A percentile compares a stretch with the other conserved stretches of the same genome.
These are phyloP conservation scores for Metschnikowia corniflorae DNA, from an alignment of 805 yeast genomes.

Conservation along the genomic window DNA sequence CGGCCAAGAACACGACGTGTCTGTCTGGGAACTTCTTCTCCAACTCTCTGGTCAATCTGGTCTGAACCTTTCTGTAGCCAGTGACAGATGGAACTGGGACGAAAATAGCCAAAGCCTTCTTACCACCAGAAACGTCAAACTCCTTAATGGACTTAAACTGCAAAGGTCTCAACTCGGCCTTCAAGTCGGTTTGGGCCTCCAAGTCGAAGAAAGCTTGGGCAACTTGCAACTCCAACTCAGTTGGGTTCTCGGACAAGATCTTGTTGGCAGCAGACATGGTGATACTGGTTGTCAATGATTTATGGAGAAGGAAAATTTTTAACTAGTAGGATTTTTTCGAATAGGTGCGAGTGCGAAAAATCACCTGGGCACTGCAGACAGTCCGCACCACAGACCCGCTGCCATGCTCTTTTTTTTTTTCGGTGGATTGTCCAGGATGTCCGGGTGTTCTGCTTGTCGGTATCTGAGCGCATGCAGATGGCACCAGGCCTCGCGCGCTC, in stretches of 20 bases:
- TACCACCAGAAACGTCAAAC: constrained; percentile 96
- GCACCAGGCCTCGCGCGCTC: not conserved
- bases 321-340: constrained; percentile 9
- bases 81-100: constrained; percentile 94
- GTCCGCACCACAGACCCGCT: constrained; percentile 5
- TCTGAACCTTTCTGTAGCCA: constrained; percentile 96
- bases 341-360: constrained; percentile 15
- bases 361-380: constrained; percentile 12
- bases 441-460: not conserved
- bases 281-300: constrained; percentile 17
- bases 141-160: constrained; percentile 98
- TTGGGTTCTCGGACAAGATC: constrained; percentile 91
- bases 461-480: not conserved
- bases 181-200: constrained; percentile 94
- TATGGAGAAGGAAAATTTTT: constrained; percentile 15
- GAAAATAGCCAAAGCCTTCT: constrained; percentile 96
- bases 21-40: constrained; percentile 99
- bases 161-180: constrained; percentile 96
- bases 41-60: constrained; percentile 96
- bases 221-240: constrained; percentile 98
- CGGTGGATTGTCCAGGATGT: not conserved
- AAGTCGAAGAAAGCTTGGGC: constrained; percentile 98
- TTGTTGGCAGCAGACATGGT: constrained; percentile 96
- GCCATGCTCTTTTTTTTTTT: not conserved
- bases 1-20: constrained; percentile 98